Base-by-base conservation (phyloP, 1,139 yeast genomes). In the Kodamaea sp. region DNA sequence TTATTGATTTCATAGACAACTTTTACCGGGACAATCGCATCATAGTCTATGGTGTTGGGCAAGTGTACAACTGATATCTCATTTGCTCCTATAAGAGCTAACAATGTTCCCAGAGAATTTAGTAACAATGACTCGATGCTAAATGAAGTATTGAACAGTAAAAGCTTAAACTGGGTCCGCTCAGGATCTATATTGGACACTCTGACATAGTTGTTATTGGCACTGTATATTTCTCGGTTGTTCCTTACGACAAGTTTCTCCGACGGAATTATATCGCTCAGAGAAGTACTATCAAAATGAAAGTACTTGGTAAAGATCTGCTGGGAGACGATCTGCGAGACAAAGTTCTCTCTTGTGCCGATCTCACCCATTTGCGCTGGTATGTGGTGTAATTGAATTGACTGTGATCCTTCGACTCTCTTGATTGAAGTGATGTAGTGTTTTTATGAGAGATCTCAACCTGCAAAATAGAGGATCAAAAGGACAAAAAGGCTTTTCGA, bases 21-120 rank as follows among this genome's bases (percentile, higher is more conserved):
- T 15, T 48, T 47, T 4, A 42, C 39, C 5, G 55, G 44, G 15
- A 49, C 29, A 7, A 37, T 30, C 5, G 40, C 15, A 7, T 23
- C 29, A 7, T 34, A 24, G 10, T 38, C 38, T 5, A 53, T 32
- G 8, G 39, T 34, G 7, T 39, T 32, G 5, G 69, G 67, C 14
- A 64, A 39, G 5, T 55, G 42, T 12, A 57, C 55, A 1, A 67
- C 51, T 2, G 47, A 51, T 15, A 68, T 41, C n/a, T 45, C 42
- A 1, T 39, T 12, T 12, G 49, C 52, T 3, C 72, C 70, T 2
- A 66, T 51, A 5, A 60, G 40, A 4, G 72, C 73, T 34, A 69
- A 44, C 21, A 59, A 54, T 2, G 58, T 50, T 3, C 64, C 69
- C 41, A 53, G 53, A 1, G 50, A 39, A 40, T 66, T 67, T 33